phyloP scores from a whole-genome alignment of 2,329 filamentous ascomycete genomes.

The Arthrobotrys megalospora region DNA sequence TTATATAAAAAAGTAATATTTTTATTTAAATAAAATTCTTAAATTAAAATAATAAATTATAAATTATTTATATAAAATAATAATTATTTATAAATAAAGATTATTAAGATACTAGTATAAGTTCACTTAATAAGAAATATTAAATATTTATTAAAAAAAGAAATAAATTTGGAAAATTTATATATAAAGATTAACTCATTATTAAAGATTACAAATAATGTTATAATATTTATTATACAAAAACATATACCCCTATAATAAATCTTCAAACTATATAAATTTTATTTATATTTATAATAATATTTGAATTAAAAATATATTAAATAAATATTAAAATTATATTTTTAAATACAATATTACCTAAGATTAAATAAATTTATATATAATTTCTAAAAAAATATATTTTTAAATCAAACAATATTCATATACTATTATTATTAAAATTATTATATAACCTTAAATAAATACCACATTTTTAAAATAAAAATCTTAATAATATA shows the following conservation, averaged over 20 bases:
- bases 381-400: conserved; percentile 1
- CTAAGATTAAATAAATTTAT: background rate
- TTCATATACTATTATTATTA: too few species aligned
- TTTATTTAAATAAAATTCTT: too few species aligned
- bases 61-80: too few species aligned
- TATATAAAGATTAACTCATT: conserved; percentile 26
- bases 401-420: conserved; percentile 15
- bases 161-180: too few species aligned
- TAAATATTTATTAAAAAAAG: too few species aligned
- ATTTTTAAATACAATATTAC: conserved; percentile 7
- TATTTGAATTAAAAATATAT: conserved; percentile 6
- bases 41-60: too few species aligned
- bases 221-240: background rate
- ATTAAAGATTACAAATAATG: conserved; percentile 4
- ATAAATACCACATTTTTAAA: background rate
- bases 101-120: too few species aligned
- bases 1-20: too few species aligned
- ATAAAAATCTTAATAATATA: too few species aligned
- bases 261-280: background rate
- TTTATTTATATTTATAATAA: background rate
- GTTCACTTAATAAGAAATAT: too few species aligned
- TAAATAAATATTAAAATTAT: conserved; percentile 19
- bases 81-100: too few species aligned
- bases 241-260: too few species aligned
- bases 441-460: conserved; percentile 2